Evolutionary conservation across 116 monocot species (phyloP).

Genomic region (Trichopus zeylanicus): DNA sequence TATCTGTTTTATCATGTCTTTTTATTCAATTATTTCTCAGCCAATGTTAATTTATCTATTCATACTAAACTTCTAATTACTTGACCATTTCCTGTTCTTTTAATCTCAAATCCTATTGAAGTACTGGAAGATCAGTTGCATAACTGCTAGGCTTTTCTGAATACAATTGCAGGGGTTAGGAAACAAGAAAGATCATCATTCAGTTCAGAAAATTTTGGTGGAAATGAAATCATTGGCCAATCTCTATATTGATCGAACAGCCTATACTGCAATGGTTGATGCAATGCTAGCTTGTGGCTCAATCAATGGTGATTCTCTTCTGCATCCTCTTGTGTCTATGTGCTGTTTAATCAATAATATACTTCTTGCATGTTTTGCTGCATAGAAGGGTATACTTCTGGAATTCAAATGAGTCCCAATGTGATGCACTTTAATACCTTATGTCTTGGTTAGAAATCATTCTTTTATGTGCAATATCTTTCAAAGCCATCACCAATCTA

Average conservation of each 20-base stretch:
- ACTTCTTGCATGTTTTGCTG: no score
- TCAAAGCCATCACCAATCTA: no score
- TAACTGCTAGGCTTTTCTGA: background rate
- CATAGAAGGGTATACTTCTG: no score
- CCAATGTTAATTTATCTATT: no score
- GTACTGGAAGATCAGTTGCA: no score
- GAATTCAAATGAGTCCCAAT: no score
- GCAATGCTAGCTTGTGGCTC: slow-evolving; percentile 63
- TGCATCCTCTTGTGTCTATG: background rate
- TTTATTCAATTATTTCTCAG: no score
- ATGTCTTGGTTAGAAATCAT: no score
- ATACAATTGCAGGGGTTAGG: slow-evolving; percentile 51
- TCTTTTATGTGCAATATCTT: no score
- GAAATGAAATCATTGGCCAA: slow-evolving; percentile 59
- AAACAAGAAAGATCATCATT: slow-evolving; percentile 32
- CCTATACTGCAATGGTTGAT: slow-evolving; percentile 73
- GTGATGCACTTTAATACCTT: no score
- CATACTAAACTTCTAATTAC: no score
- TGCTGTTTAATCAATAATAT: background rate
- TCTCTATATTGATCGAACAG: slow-evolving; percentile 61
- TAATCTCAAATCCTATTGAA: background rate
- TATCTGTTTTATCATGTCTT: no score
- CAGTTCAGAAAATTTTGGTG: slow-evolving; percentile 42
- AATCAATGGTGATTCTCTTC: slow-evolving; percentile 25
- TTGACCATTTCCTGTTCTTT: background rate